Percentiles rank a stretch among this genome's conserved stretches.
Evolutionary conservation across 768 basidiomycete species (phyloP).

Genomic region (Dictyophora rubrovolvata): DNA sequence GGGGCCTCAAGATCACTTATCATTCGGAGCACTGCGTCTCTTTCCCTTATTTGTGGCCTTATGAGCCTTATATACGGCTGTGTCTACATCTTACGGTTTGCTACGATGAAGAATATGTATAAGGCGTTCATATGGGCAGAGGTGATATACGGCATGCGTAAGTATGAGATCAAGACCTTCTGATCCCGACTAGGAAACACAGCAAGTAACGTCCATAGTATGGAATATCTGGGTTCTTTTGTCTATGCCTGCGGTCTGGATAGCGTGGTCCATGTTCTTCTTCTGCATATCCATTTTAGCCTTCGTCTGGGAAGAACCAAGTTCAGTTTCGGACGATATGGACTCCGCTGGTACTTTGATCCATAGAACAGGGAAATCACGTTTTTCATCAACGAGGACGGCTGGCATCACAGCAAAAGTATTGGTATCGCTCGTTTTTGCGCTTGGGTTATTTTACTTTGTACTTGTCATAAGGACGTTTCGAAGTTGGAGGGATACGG

Average conservation of each 20-base stretch:
- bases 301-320: slow-evolving; percentile 12
- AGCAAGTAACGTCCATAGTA: slow-evolving; percentile 33
- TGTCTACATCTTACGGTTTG: slow-evolving; percentile 62
- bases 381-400: slow-evolving; percentile 16
- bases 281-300: slow-evolving; percentile 9
- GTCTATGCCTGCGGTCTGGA: slow-evolving; percentile 59
- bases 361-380: slow-evolving; percentile 6
- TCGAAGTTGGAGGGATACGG: slow-evolving; percentile 9
- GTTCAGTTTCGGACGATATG: not conserved
- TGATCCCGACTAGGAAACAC: slow-evolving; percentile 40
- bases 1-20: slow-evolving; percentile 48
- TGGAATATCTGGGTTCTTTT: slow-evolving; percentile 68
- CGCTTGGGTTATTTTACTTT: slow-evolving; percentile 12
- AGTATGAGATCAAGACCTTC: not conserved
- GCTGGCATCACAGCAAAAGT: slow-evolving; percentile 3
- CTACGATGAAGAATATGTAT: slow-evolving; percentile 62
- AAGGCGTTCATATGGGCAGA: slow-evolving; percentile 66
- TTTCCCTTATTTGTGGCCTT: slow-evolving; percentile 56
- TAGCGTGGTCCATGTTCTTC: slow-evolving; percentile 43
- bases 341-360: too few relatives aligned
- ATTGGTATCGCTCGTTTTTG: slow-evolving; percentile 9
- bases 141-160: slow-evolving; percentile 16
- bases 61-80: slow-evolving; percentile 69
- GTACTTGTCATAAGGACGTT: slow-evolving; percentile 9
- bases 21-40: slow-evolving; percentile 48